A percentile compares a stretch with the other conserved stretches of the same genome.
Conservation (phyloP, 2,329 filamentous ascomycete species). For the Sordariomycetes sp. region DNA sequence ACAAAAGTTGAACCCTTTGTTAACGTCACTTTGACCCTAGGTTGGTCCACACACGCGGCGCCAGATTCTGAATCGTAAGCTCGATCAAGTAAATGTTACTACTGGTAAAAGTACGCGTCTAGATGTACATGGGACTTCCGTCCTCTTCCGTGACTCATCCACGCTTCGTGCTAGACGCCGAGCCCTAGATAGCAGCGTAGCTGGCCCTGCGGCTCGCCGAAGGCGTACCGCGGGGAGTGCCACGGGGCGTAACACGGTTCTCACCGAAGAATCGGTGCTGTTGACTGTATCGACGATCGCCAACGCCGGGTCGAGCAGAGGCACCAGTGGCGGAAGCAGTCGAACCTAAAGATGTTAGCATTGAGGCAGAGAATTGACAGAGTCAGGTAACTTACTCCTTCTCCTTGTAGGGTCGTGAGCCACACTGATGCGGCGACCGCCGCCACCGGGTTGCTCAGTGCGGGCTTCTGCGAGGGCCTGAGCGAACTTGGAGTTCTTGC, state of each 20-base stretch:
- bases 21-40: too few relatives aligned
- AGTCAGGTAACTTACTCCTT: slow-evolving; percentile 14
- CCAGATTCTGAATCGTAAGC: too few relatives aligned
- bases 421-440: slow-evolving; percentile 16
- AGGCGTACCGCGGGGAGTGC: slow-evolving; percentile 26
- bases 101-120: too few relatives aligned
- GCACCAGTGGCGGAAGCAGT: slow-evolving; percentile 7
- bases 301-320: slow-evolving; percentile 10
- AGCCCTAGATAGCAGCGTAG: too few relatives aligned
- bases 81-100: too few relatives aligned
- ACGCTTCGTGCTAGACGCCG: too few relatives aligned
- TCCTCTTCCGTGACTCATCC: too few relatives aligned
- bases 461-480: slow-evolving; percentile 45
- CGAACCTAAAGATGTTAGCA: slow-evolving; percentile 10
- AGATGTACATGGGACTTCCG: too few relatives aligned
- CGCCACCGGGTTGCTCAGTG: slow-evolving; percentile 11
- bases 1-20: too few relatives aligned
- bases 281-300: slow-evolving; percentile 23
- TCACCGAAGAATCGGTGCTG: slow-evolving; percentile 31
- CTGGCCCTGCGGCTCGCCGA: slow-evolving; percentile 23
- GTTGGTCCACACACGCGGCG: too few relatives aligned
- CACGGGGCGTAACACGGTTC: slow-evolving; percentile 26
- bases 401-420: slow-evolving; percentile 12
- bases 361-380: not conserved
- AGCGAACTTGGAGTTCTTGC: slow-evolving; percentile 54